Evolutionary conservation across 2,329 filamentous ascomycete genomes (phyloP), one percentile per base, ranked within the genome.

Genomic region (Penicillium occitanis): DNA sequence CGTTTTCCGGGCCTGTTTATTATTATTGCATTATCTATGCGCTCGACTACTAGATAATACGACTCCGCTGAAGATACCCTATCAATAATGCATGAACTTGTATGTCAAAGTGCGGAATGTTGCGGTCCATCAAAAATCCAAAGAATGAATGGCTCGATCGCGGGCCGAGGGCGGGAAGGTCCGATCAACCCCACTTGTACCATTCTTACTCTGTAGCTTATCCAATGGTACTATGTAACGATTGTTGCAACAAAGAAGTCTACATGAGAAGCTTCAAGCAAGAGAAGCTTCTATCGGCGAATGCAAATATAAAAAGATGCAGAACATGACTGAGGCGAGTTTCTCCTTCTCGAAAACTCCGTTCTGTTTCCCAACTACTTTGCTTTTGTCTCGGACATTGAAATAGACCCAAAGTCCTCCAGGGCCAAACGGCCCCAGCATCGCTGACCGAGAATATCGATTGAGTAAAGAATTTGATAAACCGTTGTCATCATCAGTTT

Each of bases 121-220:
- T 42, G 19, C n/a, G 25, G 44, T 13, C 44, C 44, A 48, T 53
- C 25, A 55, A 55, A 35, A 51, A n/a, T 33, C 35, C 19, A 19
- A 19, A 19, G 2, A 63, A 63, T 58, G 61, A 35, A 30, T 64
- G 65, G 40, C 48, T 51, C 60, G 60, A 58, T 63, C 60, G 61
- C 65, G 65, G 65, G 60, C 65, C 65, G 65, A 59, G n/a, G 50
- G 62, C 63, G 62, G 55, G 62, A 64, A n/a, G 46, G 66, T 51
- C 64, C 48, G 48, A 60, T 60, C 64, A 22, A 10, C 46, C 57
- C 57, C 37, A 60, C 57, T 60, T 46, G 37, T 28, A 30, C 22
- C 57, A 17, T 40, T 28, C 19, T 22, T 19, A 19, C 19, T 19
- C 19, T 19, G 19, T 19, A 19, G 19, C 1, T 19, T 19, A 19